Evolutionary conservation across 768 basidiomycete species (phyloP).

Genomic region (Suillus sp.): DNA sequence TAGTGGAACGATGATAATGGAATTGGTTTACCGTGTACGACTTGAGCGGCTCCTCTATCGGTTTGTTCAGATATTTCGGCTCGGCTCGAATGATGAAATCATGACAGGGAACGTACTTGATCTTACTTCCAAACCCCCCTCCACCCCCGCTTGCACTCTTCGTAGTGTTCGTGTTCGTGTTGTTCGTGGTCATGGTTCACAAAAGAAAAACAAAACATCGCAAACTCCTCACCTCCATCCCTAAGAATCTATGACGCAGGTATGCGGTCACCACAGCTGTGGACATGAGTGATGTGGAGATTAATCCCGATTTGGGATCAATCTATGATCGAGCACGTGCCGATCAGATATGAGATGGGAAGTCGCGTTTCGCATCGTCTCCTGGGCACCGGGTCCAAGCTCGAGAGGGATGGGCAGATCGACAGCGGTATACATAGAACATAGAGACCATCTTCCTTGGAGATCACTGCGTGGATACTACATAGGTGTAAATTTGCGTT

Average conservation of each 20-base stretch:
- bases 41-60: constrained; percentile 38
- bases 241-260: constrained; percentile 12
- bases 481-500: neutral
- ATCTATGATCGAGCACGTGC: constrained; percentile 5
- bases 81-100: neutral
- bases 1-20: neutral
- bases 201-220: neutral
- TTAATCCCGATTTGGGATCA: neutral
- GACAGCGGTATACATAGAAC: neutral
- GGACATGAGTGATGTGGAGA: neutral
- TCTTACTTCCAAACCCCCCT: constrained; percentile 20
- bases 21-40: constrained; percentile 36
- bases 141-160: neutral
- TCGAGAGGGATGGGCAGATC: neutral
- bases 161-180: neutral
- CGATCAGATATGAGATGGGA: neutral
- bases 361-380: constrained; percentile 2
- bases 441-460: neutral
- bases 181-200: constrained; percentile 4
- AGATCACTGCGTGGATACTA: neutral
- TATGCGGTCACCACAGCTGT: constrained; percentile 10
- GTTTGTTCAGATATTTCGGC: neutral
- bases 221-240: neutral
- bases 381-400: constrained; percentile 3
- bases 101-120: constrained; percentile 14